Evolutionary conservation across 805 yeast genomes (phyloP).

Genomic region (Candida dendrica): DNA sequence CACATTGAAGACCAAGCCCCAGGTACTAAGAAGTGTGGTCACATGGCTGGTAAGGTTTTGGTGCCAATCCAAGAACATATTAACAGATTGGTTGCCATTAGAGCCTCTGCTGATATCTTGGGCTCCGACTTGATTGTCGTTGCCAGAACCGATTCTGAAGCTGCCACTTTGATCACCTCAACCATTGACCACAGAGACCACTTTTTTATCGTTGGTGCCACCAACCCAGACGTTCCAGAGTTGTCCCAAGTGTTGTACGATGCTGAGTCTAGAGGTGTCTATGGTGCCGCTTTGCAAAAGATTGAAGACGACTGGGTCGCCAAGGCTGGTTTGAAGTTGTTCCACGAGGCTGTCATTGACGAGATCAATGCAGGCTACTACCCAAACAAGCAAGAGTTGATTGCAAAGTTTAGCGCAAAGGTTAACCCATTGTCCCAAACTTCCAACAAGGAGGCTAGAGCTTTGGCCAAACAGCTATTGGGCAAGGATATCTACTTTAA

Average conservation of each 20-base stretch:
- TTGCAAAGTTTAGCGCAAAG: constrained; percentile 55
- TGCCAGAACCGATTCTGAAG: constrained; percentile 97
- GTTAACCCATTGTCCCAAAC: constrained; percentile 71
- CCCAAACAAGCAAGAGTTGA: constrained; percentile 54
- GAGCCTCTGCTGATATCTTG: constrained; percentile 91
- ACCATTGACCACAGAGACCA: constrained; percentile 94
- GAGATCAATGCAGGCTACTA: constrained; percentile 58
- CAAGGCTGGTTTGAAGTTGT: constrained; percentile 78
- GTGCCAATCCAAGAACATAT: constrained; percentile 98
- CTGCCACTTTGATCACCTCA: constrained; percentile 90
- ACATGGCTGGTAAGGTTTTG: constrained; percentile 97
- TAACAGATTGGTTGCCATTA: constrained; percentile 86
- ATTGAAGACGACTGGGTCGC: constrained; percentile 79
- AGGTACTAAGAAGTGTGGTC: constrained; percentile 97
- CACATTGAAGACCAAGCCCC: constrained; percentile 99
- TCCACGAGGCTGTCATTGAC: constrained; percentile 86
- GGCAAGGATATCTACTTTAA: constrained; percentile 84
- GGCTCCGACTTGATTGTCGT: constrained; percentile 81
- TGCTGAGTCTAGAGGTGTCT: constrained; percentile 71
- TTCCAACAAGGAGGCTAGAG: constrained; percentile 75
- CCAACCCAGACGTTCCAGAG: constrained; percentile 74
- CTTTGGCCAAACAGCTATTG: constrained; percentile 62
- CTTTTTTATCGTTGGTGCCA: constrained; percentile 82
- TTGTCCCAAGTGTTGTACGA: constrained; percentile 70
- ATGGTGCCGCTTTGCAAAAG: constrained; percentile 61